phyloP scores from a whole-genome alignment of 805 yeast genomes.

The Jamesozyma gamospora region DNA sequence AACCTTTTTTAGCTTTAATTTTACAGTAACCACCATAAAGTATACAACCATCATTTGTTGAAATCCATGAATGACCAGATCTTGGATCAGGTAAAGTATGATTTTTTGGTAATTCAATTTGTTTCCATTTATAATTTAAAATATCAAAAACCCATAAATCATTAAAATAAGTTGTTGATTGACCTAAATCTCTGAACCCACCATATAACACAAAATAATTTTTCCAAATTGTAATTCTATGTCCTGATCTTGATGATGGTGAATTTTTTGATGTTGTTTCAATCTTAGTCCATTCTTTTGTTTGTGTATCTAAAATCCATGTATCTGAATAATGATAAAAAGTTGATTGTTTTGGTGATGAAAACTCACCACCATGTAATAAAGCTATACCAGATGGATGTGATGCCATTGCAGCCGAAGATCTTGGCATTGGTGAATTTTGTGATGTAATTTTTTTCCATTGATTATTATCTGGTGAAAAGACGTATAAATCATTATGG shows the following conservation, averaged over 20 bases:
- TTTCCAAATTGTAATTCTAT: conserved; percentile 84
- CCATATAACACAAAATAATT: conserved; percentile 79
- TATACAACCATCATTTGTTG: conserved; percentile 70
- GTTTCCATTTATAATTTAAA: conserved; percentile 82
- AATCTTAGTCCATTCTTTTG: conserved; percentile 84
- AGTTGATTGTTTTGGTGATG: conserved; percentile 90
- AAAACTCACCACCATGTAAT: conserved; percentile 93
- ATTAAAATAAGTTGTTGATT: conserved; percentile 68
- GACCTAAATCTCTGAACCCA: conserved; percentile 85
- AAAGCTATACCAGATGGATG: conserved; percentile 84
- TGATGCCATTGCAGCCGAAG: conserved; percentile 87
- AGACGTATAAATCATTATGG: conserved; percentile 71
- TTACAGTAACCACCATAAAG: conserved; percentile 92
- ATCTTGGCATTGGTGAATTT: conserved; percentile 84
- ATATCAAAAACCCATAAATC: conserved; percentile 93
- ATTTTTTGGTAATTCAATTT: conserved; percentile 75
- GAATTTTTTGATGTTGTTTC: conserved; percentile 47
- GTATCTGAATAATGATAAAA: conserved; percentile 95
- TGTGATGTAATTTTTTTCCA: conserved; percentile 78
- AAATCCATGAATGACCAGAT: conserved; percentile 83
- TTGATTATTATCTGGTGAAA: conserved; percentile 61
- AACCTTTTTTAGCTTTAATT: conserved; percentile 59
- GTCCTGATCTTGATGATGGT: conserved; percentile 88
- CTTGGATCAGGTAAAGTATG: conserved; percentile 82
- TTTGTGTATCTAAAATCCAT: conserved; percentile 78